phyloP scores from a whole-genome alignment of 116 monocot genomes.

The Thalassia testudinum region DNA sequence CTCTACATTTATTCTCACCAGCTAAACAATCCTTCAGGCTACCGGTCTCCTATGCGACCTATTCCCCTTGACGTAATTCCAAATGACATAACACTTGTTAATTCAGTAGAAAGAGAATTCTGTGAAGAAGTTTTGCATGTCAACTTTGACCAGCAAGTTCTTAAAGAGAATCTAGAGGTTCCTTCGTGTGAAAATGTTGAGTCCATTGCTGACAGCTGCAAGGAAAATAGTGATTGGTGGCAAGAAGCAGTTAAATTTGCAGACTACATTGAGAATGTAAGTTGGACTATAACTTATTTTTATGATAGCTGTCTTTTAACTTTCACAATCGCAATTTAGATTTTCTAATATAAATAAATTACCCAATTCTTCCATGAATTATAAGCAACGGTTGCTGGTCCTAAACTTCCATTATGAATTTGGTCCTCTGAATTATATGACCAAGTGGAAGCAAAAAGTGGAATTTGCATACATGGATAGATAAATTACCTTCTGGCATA shows the following conservation, averaged over 20 bases:
- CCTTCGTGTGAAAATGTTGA: not conserved
- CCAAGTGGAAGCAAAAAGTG: no score
- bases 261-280: constrained; percentile 9
- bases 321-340: no score
- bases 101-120: constrained; percentile 17
- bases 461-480: no score
- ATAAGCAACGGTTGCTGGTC: no score
- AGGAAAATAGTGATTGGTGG: constrained; percentile 15
- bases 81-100: constrained; percentile 7
- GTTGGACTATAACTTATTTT: no score
- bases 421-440: no score
- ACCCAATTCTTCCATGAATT: no score
- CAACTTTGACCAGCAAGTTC: not conserved
- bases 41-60: constrained; percentile 73
- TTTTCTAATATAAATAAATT: no score
- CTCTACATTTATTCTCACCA: not conserved
- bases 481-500: no score
- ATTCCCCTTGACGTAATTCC: constrained; percentile 57
- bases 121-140: constrained; percentile 6
- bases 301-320: no score
- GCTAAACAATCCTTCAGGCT: constrained; percentile 31
- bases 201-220: constrained; percentile 10
- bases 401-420: no score
- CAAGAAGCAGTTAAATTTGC: constrained; percentile 17
- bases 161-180: not conserved